Evolutionary conservation across 1,139 yeast species (phyloP), one percentile per base, ranked within the genome.

Genomic region (Debaryomyces sp.): DNA sequence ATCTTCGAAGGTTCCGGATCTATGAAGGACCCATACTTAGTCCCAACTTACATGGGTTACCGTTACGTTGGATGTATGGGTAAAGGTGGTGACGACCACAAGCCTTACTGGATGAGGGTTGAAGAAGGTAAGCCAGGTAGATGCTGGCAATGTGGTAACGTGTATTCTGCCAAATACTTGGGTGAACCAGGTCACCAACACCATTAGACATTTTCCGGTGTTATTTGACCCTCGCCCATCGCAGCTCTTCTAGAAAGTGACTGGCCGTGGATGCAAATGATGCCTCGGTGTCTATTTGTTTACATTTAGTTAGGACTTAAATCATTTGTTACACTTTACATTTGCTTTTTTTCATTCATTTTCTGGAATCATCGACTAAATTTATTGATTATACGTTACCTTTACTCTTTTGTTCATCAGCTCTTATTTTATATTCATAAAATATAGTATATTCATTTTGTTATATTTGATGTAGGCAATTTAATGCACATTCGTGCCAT

Each of bases 61-160:
- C 89, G 98, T 80, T 92, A 90, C 69, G 94, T 95, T 63, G 99
- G 98, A 54, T 94, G 99, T 79, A 88, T 96, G 60, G 99, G 99
- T 67, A 84, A 89, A 61, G 65, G 61, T 36, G 96, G 95, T 65
- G 97, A 91, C 59, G 82, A 89, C 53, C 98, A 92, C 77, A 85
- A 83, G 63, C 84, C 90, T 60, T 84, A 85, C 85, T 94, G 99
- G 98, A 82, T 94, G 78, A 87, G 86, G 75, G 96, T 96, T 62
- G 87, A 92, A 60, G 83, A 80, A 58, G 89, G 83, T 49, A 78
- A 88, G 74, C 86, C 86, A 57, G 89, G 89, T 59, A 91, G 99
- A 84, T 95, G 98, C 80, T 90, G 97, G 96, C 97, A 92, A 73
- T 94, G 98, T 74, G 99, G 99, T 72, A 87, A 92, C 60, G 96